Conservation (phyloP, 176 grass and related monocot genomes). For the Oryza longistaminata region DNA sequence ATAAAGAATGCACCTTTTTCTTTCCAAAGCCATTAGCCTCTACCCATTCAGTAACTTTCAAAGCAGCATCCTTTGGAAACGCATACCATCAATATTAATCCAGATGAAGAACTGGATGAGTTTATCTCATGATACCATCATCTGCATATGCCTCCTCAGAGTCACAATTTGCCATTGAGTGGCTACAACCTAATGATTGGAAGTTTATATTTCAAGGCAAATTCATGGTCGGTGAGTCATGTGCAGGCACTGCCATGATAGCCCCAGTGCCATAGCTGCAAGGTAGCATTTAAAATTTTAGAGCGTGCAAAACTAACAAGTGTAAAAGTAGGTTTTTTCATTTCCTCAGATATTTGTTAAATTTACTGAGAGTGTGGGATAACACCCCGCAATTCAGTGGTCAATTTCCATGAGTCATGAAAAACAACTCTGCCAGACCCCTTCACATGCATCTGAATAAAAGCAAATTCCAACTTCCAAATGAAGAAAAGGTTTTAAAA, state of each 20-base stretch:
- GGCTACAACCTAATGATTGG: slow-evolving; percentile 78
- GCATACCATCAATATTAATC: slow-evolving; percentile 54
- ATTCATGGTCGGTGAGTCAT: slow-evolving; percentile 89
- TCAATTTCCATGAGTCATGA: background rate
- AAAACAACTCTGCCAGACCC: background rate
- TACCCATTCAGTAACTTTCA: slow-evolving; percentile 78
- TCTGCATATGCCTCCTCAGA: slow-evolving; percentile 54
- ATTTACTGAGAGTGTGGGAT: background rate
- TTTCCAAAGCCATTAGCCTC: slow-evolving; percentile 72
- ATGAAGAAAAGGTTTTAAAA: background rate
- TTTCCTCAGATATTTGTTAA: background rate
- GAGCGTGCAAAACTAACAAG: slow-evolving; percentile 10
- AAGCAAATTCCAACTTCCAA: background rate
- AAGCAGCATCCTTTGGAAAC: slow-evolving; percentile 88
- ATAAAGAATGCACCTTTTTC: slow-evolving; percentile 67
- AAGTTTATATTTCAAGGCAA: slow-evolving; percentile 75
- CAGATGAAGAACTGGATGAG: slow-evolving; percentile 67
- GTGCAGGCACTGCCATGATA: slow-evolving; percentile 97
- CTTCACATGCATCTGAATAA: slow-evolving; percentile 8
- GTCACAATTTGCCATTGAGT: slow-evolving; percentile 50
- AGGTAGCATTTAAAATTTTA: slow-evolving; percentile 16
- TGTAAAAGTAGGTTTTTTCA: background rate
- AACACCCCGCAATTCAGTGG: background rate
- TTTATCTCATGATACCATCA: slow-evolving; percentile 86
- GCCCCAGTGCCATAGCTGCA: slow-evolving; percentile 93